Percentiles rank a stretch among this genome's conserved stretches.
phyloP scores from a whole-genome alignment of 192 early-diverging fungal species.

The Thoreauomyces humboldtii region DNA sequence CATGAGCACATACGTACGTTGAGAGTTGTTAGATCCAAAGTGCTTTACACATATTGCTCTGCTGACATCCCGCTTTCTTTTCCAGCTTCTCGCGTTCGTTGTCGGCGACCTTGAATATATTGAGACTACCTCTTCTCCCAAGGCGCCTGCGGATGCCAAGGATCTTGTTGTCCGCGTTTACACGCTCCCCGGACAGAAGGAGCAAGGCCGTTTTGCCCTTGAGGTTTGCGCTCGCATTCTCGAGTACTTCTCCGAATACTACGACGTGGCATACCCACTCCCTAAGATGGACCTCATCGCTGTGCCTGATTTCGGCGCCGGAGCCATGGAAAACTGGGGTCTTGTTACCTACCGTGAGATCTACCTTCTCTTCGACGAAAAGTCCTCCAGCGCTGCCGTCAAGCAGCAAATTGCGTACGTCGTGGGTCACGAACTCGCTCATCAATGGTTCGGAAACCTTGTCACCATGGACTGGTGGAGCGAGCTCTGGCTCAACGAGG shows the following conservation, averaged over 20 bases:
- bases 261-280: conserved; percentile 85
- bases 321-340: conserved; percentile 98
- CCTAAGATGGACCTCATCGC: conserved; percentile 88
- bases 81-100: conserved; percentile 79
- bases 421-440: conserved; percentile 89
- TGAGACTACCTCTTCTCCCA: conserved; percentile 71
- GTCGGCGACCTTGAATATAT: conserved; percentile 92
- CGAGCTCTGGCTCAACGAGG: conserved; percentile 95
- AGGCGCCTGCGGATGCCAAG: conserved; percentile 54
- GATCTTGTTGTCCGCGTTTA: conserved; percentile 84
- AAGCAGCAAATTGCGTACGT: conserved; percentile 86
- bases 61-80: no score
- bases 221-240: conserved; percentile 71
- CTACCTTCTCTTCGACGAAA: conserved; percentile 81
- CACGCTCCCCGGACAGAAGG: conserved; percentile 72
- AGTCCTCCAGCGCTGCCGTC: conserved; percentile 64
- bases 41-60: no score
- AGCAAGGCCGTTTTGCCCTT: conserved; percentile 81
- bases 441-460: conserved; percentile 93
- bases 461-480: conserved; percentile 93
- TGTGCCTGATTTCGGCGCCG: conserved; percentile 89
- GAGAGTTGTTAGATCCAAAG: no score
- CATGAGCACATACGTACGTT: conserved; percentile 89
- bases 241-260: conserved; percentile 86
- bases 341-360: conserved; percentile 87